A percentile compares a stretch with the other conserved stretches of the same genome.
These are phyloP conservation scores for Aureobasidium sp. DNA, from an alignment of 2,329 filamentous ascomycete species.

Conservation along the genomic window DNA sequence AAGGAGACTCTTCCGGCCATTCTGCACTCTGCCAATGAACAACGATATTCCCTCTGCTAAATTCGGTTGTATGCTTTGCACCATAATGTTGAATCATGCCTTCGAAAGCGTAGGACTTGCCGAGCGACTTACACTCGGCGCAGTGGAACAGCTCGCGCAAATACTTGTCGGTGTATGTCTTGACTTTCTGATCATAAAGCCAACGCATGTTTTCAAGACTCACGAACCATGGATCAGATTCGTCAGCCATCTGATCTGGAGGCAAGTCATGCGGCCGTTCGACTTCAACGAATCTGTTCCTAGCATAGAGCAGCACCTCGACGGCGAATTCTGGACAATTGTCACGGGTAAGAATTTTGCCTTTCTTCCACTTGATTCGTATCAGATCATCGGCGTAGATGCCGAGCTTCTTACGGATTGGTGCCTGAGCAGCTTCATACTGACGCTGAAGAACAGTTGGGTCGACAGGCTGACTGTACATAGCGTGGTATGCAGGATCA, in stretches of 20 bases:
- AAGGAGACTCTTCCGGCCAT: constrained; percentile 71
- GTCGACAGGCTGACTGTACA: constrained; percentile 45
- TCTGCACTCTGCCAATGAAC: constrained; percentile 70
- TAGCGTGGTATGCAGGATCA: constrained; percentile 42
- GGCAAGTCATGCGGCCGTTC: constrained; percentile 32
- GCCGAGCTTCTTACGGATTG: constrained; percentile 58
- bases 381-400: constrained; percentile 66
- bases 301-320: constrained; percentile 53
- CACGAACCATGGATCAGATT: constrained; percentile 34
- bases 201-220: constrained; percentile 83
- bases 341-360: constrained; percentile 56
- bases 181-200: constrained; percentile 72
- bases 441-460: constrained; percentile 55
- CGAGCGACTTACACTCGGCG: constrained; percentile 50
- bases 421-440: constrained; percentile 65
- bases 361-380: constrained; percentile 56
- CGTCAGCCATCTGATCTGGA: constrained; percentile 34
- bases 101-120: constrained; percentile 68
- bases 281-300: constrained; percentile 11
- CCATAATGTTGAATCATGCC: constrained; percentile 76
- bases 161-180: constrained; percentile 57
- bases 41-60: constrained; percentile 65
- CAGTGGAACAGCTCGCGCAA: constrained; percentile 72
- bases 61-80: constrained; percentile 66
- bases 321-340: constrained; percentile 63